Conservation (phyloP, 257 asterid genomes). For the Osmanthus fragrans region DNA sequence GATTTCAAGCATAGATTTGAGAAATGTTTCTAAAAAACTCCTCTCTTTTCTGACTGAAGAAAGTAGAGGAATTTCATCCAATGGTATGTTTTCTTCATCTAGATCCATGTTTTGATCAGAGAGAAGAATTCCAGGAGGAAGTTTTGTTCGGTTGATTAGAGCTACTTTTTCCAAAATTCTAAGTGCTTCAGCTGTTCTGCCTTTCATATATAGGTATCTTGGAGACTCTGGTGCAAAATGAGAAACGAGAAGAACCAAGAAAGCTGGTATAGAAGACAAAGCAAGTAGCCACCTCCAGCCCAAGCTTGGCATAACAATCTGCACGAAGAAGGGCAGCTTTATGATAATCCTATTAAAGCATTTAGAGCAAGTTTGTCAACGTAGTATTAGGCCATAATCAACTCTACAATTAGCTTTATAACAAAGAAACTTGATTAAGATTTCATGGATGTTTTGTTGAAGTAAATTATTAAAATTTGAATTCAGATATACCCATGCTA, state of each 20-base stretch:
- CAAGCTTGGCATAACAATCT: conserved; percentile 41
- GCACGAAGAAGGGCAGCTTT: background rate
- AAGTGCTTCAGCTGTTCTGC: conserved; percentile 25
- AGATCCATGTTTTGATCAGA: conserved; percentile 11
- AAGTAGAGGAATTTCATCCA: conserved; percentile 19
- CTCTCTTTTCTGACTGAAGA: background rate
- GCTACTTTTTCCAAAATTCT: conserved; percentile 32
- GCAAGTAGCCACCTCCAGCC: conserved; percentile 51
- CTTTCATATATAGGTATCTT: conserved; percentile 32
- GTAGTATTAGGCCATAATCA: background rate
- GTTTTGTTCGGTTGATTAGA: conserved; percentile 19
- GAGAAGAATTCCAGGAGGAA: conserved; percentile 24
- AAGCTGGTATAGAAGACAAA: conserved; percentile 33
- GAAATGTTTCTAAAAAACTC: background rate
- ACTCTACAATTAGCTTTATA: background rate
- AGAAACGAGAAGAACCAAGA: conserved; percentile 22
- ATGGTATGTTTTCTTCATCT: conserved; percentile 21
- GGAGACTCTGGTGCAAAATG: conserved; percentile 35
- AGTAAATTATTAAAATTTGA: too few relatives aligned
- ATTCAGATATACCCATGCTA: conserved; percentile 49
- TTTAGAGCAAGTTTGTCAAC: background rate
- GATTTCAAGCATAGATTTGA: conserved; percentile 16
- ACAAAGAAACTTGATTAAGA: too few relatives aligned
- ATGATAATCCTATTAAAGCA: background rate
- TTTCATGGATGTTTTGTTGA: too few relatives aligned